Percentiles rank a stretch among this genome's conserved stretches.
These are phyloP conservation scores for Mycena epipterygia DNA, from an alignment of 768 basidiomycete species.

Conservation along the genomic window DNA sequence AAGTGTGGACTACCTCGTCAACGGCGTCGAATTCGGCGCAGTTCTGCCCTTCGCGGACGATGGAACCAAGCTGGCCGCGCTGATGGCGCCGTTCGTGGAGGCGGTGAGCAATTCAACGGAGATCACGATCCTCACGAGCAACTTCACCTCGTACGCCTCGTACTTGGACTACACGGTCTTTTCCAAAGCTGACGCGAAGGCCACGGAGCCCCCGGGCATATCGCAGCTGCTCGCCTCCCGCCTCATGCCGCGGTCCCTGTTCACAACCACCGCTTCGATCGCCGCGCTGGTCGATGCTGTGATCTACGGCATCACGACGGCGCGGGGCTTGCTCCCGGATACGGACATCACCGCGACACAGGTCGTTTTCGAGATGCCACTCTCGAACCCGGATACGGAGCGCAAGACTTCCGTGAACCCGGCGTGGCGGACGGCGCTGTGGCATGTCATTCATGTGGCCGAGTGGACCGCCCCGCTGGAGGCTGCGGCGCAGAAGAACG, in stretches of 20 bases:
- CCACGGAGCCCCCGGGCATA: constrained; percentile 24
- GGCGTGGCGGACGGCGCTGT: constrained; percentile 17
- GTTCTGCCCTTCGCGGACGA: constrained; percentile 21
- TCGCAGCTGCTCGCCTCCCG: constrained; percentile 25
- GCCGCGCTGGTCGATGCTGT: constrained; percentile 20
- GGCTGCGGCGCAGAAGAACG: constrained; percentile 24
- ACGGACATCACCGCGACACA: constrained; percentile 23
- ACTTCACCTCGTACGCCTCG: constrained; percentile 22
- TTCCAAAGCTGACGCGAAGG: constrained; percentile 19
- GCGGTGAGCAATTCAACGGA: constrained; percentile 22
- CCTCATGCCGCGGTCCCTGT: constrained; percentile 21
- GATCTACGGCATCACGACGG: constrained; percentile 22
- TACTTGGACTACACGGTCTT: constrained; percentile 23
- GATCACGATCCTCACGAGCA: constrained; percentile 20
- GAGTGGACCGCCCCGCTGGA: constrained; percentile 26
- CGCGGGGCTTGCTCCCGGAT: constrained; percentile 16
- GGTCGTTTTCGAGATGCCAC: constrained; percentile 23
- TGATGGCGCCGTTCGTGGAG: constrained; percentile 19
- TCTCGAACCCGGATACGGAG: constrained; percentile 24
- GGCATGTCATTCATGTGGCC: constrained; percentile 23
- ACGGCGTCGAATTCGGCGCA: constrained; percentile 11
- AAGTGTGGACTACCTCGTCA: constrained; percentile 19
- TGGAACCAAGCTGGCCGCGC: constrained; percentile 18
- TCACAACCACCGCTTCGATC: constrained; percentile 15
- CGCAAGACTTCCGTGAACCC: constrained; percentile 21